phyloP scores from a whole-genome alignment of 352 stramenopile genomes.

The Globisporangium heterothallicum region DNA sequence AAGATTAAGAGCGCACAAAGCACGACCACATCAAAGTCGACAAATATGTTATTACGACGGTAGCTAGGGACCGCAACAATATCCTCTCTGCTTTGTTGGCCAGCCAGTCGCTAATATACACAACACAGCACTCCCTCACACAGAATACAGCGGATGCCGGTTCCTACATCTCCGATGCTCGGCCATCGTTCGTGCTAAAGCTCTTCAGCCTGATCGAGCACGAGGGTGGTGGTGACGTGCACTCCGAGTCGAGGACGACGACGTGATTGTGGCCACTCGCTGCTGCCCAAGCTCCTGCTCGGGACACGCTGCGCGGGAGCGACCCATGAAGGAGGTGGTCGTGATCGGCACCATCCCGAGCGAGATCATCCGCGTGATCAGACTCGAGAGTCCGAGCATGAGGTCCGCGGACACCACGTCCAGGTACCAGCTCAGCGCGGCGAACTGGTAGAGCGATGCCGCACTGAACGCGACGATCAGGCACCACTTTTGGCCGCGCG shows the following conservation, averaged over 20 bases:
- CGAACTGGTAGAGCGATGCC: conserved; percentile 41
- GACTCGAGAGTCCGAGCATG: conserved; percentile 54
- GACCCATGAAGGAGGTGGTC: conserved; percentile 55
- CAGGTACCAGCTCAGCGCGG: conserved; percentile 35
- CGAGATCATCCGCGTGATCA: conserved; percentile 66
- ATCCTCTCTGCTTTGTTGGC: too few relatives aligned
- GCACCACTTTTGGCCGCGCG: conserved; percentile 46
- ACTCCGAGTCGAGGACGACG: conserved; percentile 15
- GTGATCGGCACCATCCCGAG: conserved; percentile 71
- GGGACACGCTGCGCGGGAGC: conserved; percentile 25
- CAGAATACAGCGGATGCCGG: too few relatives aligned
- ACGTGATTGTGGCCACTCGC: conserved; percentile 15
- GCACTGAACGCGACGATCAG: conserved; percentile 36
- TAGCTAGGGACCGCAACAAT: not conserved
- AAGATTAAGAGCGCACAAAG: too few relatives aligned
- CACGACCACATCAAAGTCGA: not conserved
- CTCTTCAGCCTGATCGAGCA: conserved; percentile 25
- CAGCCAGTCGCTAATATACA: too few relatives aligned
- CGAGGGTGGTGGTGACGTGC: conserved; percentile 23
- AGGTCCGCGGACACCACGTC: conserved; percentile 32
- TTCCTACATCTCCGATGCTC: too few relatives aligned
- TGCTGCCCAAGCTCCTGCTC: conserved; percentile 11
- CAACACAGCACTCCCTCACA: too few relatives aligned
- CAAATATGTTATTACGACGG: not conserved
- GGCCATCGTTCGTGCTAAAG: too few relatives aligned